A percentile compares a stretch with the other conserved stretches of the same genome.
phyloP scores from a whole-genome alignment of 768 basidiomycete species.

The Leucocoprinus leucothites region DNA sequence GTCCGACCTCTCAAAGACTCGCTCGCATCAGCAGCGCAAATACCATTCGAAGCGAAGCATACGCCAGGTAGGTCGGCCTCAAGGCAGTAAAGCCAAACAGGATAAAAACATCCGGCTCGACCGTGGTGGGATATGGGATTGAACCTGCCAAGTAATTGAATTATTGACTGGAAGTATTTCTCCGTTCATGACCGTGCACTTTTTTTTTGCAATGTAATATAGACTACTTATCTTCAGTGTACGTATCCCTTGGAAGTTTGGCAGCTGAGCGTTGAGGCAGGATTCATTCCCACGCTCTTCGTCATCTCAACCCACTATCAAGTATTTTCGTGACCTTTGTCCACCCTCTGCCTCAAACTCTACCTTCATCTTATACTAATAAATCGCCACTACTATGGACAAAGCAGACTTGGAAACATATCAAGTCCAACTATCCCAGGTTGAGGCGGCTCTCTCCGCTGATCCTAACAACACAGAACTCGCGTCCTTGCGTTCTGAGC shows the following conservation, averaged over 20 bases:
- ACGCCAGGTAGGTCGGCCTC: constrained; percentile 60
- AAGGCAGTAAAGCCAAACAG: constrained; percentile 85
- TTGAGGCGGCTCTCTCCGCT: constrained; percentile 71
- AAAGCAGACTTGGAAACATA: constrained; percentile 84
- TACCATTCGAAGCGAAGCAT: constrained; percentile 74
- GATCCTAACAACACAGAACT: constrained; percentile 79
- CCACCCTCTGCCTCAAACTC: not conserved
- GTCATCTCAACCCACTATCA: constrained; percentile 7
- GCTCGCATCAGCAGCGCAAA: constrained; percentile 64
- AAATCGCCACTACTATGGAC: constrained; percentile 46
- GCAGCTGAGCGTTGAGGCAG: no score
- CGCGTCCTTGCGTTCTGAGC: constrained; percentile 67
- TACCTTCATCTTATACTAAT: not conserved
- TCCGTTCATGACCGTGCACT: no score
- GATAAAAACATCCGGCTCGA: constrained; percentile 65
- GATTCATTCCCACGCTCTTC: not conserved
- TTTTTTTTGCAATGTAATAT: no score
- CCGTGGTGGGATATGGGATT: constrained; percentile 60
- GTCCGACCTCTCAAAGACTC: constrained; percentile 55
- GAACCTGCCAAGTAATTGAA: constrained; percentile 10
- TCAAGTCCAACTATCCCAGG: constrained; percentile 87
- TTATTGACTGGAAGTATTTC: not conserved
- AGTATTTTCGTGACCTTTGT: not conserved
- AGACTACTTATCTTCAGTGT: no score
- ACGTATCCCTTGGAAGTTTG: no score